Percentiles rank a stretch among this genome's conserved stretches.
phyloP scores from a whole-genome alignment of 2,329 filamentous ascomycete genomes.

The Aureobasidium sp. region DNA sequence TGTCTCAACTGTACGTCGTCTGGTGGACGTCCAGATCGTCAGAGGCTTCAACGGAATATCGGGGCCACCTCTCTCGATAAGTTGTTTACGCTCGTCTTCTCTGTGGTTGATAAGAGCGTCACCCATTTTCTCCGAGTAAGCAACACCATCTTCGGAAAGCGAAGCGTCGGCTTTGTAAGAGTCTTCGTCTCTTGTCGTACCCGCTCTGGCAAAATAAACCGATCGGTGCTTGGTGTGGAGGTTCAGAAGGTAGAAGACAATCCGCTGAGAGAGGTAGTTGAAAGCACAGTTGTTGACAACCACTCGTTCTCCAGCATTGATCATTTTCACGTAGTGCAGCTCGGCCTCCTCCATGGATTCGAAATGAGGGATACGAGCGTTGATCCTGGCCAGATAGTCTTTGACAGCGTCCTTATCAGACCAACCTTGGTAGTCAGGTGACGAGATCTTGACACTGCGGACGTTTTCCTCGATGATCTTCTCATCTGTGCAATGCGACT shows the following conservation, averaged over 20 bases:
- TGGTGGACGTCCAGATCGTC: constrained; percentile 90
- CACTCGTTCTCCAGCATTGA: constrained; percentile 88
- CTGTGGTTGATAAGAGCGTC: constrained; percentile 76
- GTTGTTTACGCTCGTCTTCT: constrained; percentile 64
- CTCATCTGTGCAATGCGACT: constrained; percentile 90
- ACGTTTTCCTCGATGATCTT: constrained; percentile 94
- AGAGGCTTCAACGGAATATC: constrained; percentile 67
- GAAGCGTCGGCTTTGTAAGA: constrained; percentile 87
- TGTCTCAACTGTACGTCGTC: constrained; percentile 84
- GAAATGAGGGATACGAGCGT: constrained; percentile 87
- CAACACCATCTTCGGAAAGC: constrained; percentile 67
- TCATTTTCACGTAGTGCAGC: constrained; percentile 98
- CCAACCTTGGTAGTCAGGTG: constrained; percentile 93
- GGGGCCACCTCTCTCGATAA: constrained; percentile 57
- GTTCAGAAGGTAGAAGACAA: constrained; percentile 97
- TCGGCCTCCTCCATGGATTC: constrained; percentile 94
- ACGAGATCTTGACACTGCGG: constrained; percentile 93
- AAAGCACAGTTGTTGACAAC: constrained; percentile 97
- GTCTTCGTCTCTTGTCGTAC: constrained; percentile 77
- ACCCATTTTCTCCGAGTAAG: constrained; percentile 79
- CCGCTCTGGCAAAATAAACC: constrained; percentile 85
- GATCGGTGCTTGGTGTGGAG: constrained; percentile 91
- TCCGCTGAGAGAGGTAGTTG: constrained; percentile 90
- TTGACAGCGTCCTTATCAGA: constrained; percentile 83
- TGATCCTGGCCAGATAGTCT: constrained; percentile 83